Percentiles rank a stretch among this genome's conserved stretches.
Evolutionary conservation across 2,329 filamentous ascomycete species (phyloP).

Genomic region (Emmonsiellopsis sp.): DNA sequence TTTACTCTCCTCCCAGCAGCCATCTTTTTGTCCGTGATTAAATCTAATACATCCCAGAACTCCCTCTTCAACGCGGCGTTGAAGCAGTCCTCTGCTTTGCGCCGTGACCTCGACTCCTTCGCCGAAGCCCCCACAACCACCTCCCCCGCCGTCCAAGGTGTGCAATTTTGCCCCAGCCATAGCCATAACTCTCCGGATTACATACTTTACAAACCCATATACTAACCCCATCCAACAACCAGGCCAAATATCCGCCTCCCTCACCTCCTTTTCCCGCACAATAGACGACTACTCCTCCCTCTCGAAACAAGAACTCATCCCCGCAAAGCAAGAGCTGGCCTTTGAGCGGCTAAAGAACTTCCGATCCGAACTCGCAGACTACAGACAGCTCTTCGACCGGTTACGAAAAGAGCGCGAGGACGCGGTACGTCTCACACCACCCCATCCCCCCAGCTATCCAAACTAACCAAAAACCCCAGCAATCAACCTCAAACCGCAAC

Average conservation of each 20-base stretch:
- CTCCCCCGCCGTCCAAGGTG: constrained; percentile 54
- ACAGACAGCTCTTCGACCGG: constrained; percentile 64
- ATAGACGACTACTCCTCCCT: constrained; percentile 85
- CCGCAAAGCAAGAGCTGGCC: constrained; percentile 86
- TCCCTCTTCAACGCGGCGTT: constrained; percentile 77
- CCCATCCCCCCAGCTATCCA: too few species aligned
- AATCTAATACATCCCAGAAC: constrained; percentile 45
- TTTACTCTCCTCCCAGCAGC: too few species aligned
- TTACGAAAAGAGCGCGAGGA: constrained; percentile 73
- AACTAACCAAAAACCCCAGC: constrained; percentile 22
- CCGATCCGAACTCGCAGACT: constrained; percentile 69
- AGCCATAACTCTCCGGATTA: too few species aligned
- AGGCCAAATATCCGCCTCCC: constrained; percentile 67
- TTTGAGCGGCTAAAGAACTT: constrained; percentile 78
- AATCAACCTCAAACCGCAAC: constrained; percentile 58
- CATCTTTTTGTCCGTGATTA: not conserved
- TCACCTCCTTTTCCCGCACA: constrained; percentile 76
- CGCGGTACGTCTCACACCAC: constrained; percentile 34
- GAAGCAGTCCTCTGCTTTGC: constrained; percentile 72
- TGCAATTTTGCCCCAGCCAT: not conserved
- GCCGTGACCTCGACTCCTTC: constrained; percentile 64
- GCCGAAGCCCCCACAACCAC: constrained; percentile 48
- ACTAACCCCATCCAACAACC: constrained; percentile 23
- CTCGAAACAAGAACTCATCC: constrained; percentile 78
- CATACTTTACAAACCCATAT: not conserved